Evolutionary conservation across 768 basidiomycete species (phyloP), one percentile per base, ranked within the genome.

Genomic region (Hydnomerulius pinastri): DNA sequence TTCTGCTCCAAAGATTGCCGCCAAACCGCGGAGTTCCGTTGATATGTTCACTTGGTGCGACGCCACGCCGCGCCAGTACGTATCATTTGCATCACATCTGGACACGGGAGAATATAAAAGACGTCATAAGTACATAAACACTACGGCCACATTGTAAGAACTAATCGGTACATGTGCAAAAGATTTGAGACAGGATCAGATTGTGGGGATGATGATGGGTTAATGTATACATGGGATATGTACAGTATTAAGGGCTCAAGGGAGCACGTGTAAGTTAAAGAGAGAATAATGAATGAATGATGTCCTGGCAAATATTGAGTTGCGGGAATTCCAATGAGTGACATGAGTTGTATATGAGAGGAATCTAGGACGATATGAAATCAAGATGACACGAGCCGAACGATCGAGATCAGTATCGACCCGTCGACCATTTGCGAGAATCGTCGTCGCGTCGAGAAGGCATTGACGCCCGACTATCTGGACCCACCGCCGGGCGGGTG

Each of bases 391-490:
- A 30, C 49, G 35, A 40, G 41, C 45, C 51, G 44, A 57, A 48
- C 50, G 65, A 64, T 67, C 59, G 69, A 66, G 65, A 71, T 77
- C 69, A 80, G 59, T 74, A 75, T 58, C 73, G 70, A 62, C 74
- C 45, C 51, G 65, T 69, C 62, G 73, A 61, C 77, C 77, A 82
- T 65, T 78, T 78, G 61, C 73, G 76, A 56, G 73, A 69, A 60
- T 80, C 79, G 40, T 69, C 66, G 43, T 64, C 67, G 56, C 78
- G 81, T 58, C 79, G 78, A 60, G 79, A 71, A 32, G 64, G 58
- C 13, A 43, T 36, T 17, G 65, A 0, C n/a, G 59, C 33, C 29
- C 63, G 63, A 13, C 55, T 46, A 15, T 69, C 69, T 35, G 67
- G 43, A 18, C 73, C 68, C 49, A 51, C 60, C 11, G 58, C 71